Evolutionary conservation across 306 rosid species (phyloP), one percentile per base, ranked within the genome.

Genomic region (Prosopis cineraria): DNA sequence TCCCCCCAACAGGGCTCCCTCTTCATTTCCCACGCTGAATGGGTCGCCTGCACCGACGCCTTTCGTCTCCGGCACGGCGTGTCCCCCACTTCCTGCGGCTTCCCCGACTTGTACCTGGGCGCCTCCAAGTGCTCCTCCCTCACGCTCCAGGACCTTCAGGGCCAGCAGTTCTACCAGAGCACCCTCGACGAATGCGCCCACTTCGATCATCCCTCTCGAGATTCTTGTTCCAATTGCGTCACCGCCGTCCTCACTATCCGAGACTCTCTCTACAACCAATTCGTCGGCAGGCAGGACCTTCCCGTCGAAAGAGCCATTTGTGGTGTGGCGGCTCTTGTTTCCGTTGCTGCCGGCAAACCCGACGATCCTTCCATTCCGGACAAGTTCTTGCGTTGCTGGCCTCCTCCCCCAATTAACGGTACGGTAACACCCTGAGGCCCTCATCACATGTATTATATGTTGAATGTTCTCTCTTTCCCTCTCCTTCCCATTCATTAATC

Each of bases 301-400:
- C 30, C 41, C 9, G 27, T 52, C 4, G 94, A 86, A 34, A 79
- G n/a, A 33, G 84, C 79, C 45, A 67, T 84, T 1, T 89, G 97
- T 19, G 90, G 85, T 0, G 83, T 91, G 2, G 90, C 90, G 0
- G 85, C 94, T 44, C 76, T 90, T 47, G 81, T 90, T 47, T 79
- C 89, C 44, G 58, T 91, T 36, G 88, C 88, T 0, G 81, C 87
- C 7, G 88, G 47, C n/a, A 74, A 22, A 6, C 27, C 63, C 43
- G 79, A 74, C 37, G 84, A 78, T n/a, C 72, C 59, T 10, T n/a
- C 79, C 3, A 17, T 74, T 6, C 14, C 40, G 5, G 83, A 83
- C 40, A 82, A 81, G 41, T 75, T 89, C 80, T 79, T 86, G 24
- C 78, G 78, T 3, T 94, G 98, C 59, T 79, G 91, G 82, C 82